Evolutionary conservation across 352 stramenopile genomes (phyloP), one percentile per base, ranked within the genome.

Genomic region (Aphanomyces astaci): DNA sequence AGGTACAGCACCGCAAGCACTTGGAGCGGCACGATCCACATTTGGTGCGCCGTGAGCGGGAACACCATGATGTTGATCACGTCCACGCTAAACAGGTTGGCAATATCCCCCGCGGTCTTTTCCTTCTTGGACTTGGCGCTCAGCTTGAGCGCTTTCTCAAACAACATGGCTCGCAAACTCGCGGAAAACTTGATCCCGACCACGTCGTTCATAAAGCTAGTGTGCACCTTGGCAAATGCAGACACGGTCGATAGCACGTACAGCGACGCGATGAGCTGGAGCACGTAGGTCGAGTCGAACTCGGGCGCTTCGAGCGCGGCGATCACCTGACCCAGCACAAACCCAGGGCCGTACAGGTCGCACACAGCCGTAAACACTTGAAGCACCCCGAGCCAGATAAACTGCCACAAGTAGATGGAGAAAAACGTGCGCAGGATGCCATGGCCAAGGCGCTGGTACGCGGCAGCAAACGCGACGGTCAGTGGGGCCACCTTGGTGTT

Each of bases 61-160:
- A 73, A 80, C 7, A 48, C 71, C 30, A 87, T 30, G 3, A 87
- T 22, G 31, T 69, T 83, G 32, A 91, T 74, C 0, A 89, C 80
- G 72, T 98, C 94, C 33, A 97, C 89, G 4, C 86, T 90, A 66
- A 97, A 95, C 7, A 98, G 78, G 66, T 98, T 98, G 5, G 88
- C 82, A 40, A 98, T 90, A 72, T 98, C 89, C 48, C 85, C 87
- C 2, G 79, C 53, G 19, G 9, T 56, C 51, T 57, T 48, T 5
- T 68, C 62, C 27, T 68, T 68, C 7, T 24, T 59, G 3, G 56
- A 49, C 32, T 17, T 46, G 52, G 92, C 75, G 53, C 43, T 49
- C 28, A 71, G 25, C 19, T 55, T 45, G 30, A 68, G 31, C n/a
- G 72, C 70, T 65, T 86, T 86, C 24, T 70, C 49, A 39, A 81